Conservation (phyloP, 768 basidiomycete genomes). For the Tulasnella sp. region DNA sequence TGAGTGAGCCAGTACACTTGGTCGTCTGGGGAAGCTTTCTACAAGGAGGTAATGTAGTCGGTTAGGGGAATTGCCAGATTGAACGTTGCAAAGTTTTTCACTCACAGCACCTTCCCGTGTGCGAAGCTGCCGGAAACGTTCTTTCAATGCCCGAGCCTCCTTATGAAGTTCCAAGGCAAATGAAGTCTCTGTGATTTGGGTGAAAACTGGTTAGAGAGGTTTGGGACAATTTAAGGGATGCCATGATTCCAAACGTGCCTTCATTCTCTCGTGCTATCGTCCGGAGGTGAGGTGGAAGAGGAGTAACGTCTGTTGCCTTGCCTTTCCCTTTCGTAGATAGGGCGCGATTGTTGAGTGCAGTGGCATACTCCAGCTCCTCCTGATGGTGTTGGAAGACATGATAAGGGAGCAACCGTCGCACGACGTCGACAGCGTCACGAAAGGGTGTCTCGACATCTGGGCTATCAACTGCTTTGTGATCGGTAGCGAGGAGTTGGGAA, state of each 20-base stretch:
- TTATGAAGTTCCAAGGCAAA: slow-evolving; percentile 64
- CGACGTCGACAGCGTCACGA: slow-evolving; percentile 53
- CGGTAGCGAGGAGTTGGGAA: slow-evolving; percentile 51
- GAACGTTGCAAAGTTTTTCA: neutral
- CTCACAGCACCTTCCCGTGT: slow-evolving; percentile 51
- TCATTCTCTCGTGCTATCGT: slow-evolving; percentile 3
- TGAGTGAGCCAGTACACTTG: slow-evolving; percentile 64
- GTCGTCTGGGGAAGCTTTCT: slow-evolving; percentile 60
- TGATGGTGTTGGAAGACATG: slow-evolving; percentile 73
- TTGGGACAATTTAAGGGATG: neutral
- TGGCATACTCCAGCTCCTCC: slow-evolving; percentile 50
- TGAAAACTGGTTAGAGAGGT: slow-evolving; percentile 16
- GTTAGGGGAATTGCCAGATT: neutral
- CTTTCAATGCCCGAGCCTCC: slow-evolving; percentile 52
- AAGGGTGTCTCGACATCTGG: slow-evolving; percentile 73
- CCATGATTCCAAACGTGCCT: slow-evolving; percentile 4
- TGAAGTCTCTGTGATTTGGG: slow-evolving; percentile 51
- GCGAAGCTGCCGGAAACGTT: slow-evolving; percentile 56
- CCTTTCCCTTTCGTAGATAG: slow-evolving; percentile 55
- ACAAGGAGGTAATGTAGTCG: slow-evolving; percentile 18
- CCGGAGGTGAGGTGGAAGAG: slow-evolving; percentile 14
- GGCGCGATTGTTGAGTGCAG: slow-evolving; percentile 26
- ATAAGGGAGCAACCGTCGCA: slow-evolving; percentile 72
- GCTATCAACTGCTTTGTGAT: slow-evolving; percentile 56
- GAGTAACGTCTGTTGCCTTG: slow-evolving; percentile 44